Base-by-base conservation (phyloP, 2,329 filamentous ascomycete species). In the Apiospora hydei region DNA sequence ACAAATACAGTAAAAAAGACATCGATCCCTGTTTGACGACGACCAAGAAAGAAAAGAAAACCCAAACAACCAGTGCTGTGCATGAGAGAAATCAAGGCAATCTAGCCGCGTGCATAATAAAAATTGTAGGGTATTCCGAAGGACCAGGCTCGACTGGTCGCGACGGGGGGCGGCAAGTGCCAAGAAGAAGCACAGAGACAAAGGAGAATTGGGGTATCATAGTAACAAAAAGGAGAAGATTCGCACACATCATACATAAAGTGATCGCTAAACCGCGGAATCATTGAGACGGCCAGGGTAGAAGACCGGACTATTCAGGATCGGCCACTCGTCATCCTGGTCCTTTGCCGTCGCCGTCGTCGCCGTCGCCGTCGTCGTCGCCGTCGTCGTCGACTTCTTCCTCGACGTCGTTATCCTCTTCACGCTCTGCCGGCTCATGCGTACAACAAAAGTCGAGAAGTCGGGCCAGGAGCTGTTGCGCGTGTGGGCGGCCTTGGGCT, bases 401-500 rank as follows among this genome's bases (percentile, higher is more conserved):
- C 34, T 61, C 16, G 11, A 38, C 26, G 30, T 61, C 16, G 53
- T 64, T 34, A 41, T 38, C 57, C 34, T 21, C 34, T 18, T 21
- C 34, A 64, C 5, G 21, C 57, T 64, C 57, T 38, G 57, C 34
- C 57, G 34, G 57, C 57, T 64, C 57, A 64, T 41, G 18, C 57
- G 57, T 34, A 41, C 30, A 21, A 64, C 57, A 10, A 41, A 64
- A 18, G 57, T 64, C 3, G 57, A 64, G 34, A 64, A 64, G 57
- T 64, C 57, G 30, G 57, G 57, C 57, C 57, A 64, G 10, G 57
- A 64, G 57, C 57, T 41, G 57, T 64, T 41, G 18, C 57, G 57
- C 30, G 57, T 64, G 34, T 41, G 57, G 57, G 34, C 57, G 34
- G 34, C 8, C 34, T 34, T n/a, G 18, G 57, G 57, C 57, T 41